These are phyloP conservation scores for Neoboletus subvelutipes DNA, from an alignment of 768 basidiomycete species.

Conservation along the genomic window DNA sequence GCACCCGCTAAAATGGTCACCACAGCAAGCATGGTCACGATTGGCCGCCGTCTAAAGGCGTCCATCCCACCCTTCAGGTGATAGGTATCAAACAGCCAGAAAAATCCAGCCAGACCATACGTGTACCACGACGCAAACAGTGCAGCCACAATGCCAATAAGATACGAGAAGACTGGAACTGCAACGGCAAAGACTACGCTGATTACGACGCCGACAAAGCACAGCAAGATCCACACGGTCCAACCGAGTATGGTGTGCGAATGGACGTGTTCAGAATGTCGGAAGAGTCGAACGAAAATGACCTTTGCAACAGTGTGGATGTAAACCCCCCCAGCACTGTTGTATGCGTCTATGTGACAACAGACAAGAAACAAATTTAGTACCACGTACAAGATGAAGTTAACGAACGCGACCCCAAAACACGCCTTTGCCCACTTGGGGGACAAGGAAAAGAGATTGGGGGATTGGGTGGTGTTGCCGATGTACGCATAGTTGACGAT, in stretches of 20 bases:
- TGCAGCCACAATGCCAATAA: conserved; percentile 52
- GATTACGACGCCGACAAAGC: conserved; percentile 34
- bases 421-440: conserved; percentile 47
- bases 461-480: conserved; percentile 32
- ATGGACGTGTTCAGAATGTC: conserved; percentile 47
- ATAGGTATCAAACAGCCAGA: conserved; percentile 52
- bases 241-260: conserved; percentile 51
- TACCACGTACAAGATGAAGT: conserved; percentile 48
- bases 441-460: conserved; percentile 8
- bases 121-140: conserved; percentile 62
- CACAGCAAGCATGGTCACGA: conserved; percentile 35
- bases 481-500: conserved; percentile 47
- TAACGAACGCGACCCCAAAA: conserved; percentile 48
- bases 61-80: conserved; percentile 38
- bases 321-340: conserved; percentile 46
- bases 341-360: background rate
- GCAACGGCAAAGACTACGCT: conserved; percentile 49
- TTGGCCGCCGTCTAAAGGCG: conserved; percentile 33
- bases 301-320: conserved; percentile 55
- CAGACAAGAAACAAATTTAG: background rate
- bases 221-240: conserved; percentile 46
- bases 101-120: conserved; percentile 51
- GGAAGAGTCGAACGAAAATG: conserved; percentile 49
- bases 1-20: conserved; percentile 41
- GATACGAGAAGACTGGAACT: conserved; percentile 55